These are phyloP conservation scores for Xylariaceae sp. DNA, from an alignment of 2,329 filamentous ascomycete species.

Conservation along the genomic window DNA sequence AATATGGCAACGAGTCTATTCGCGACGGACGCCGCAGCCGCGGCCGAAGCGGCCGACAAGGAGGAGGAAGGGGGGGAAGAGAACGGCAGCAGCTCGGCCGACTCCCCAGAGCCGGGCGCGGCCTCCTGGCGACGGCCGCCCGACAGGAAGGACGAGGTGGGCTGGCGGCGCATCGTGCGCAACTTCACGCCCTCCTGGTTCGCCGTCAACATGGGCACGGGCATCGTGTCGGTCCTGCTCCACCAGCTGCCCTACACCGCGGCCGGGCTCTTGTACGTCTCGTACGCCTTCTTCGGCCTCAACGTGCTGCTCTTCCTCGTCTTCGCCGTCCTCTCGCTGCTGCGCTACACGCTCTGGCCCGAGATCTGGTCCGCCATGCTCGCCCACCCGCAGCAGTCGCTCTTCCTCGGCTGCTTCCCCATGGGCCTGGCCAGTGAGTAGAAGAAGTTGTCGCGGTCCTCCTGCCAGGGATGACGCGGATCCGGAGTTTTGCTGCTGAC, in stretches of 20 bases:
- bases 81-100: no score
- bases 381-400: slow-evolving; percentile 50
- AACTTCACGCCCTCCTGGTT: slow-evolving; percentile 40
- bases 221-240: slow-evolving; percentile 52
- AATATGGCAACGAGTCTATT: no score
- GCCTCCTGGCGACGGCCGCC: no score
- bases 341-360: slow-evolving; percentile 54
- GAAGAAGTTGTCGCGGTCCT: no score
- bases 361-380: slow-evolving; percentile 56
- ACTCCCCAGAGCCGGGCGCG: no score
- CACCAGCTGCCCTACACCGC: slow-evolving; percentile 50
- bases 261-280: slow-evolving; percentile 46
- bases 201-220: slow-evolving; percentile 54
- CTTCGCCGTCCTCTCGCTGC: slow-evolving; percentile 40
- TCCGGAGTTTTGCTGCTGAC: slow-evolving; percentile 18
- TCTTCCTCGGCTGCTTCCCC: slow-evolving; percentile 52
- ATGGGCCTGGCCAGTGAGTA: background rate
- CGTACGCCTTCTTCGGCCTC: slow-evolving; percentile 47
- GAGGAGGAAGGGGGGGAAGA: no score
- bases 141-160: slow-evolving; percentile 5
- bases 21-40: no score
- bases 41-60: no score
- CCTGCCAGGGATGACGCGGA: no score
- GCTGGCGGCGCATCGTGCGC: slow-evolving; percentile 29
- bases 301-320: slow-evolving; percentile 47